These are phyloP conservation scores for Acorus calamus DNA, from an alignment of 106 monocot species.

Conservation along the genomic window DNA sequence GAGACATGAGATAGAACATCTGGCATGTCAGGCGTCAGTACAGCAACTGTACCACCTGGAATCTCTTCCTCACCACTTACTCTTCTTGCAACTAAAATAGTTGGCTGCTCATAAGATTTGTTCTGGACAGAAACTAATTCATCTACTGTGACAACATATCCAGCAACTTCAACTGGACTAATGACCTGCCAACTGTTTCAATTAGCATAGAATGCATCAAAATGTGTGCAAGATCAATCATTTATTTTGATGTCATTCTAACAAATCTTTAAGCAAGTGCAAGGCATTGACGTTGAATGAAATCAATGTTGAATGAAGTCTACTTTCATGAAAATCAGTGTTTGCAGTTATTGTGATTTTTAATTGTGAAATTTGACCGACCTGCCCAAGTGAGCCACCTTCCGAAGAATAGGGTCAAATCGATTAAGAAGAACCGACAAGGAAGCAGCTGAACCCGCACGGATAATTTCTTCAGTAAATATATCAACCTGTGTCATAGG, in stretches of 20 bases:
- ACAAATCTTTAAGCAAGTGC: too few relatives aligned
- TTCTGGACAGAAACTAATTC: conserved; percentile 77
- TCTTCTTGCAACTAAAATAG: conserved; percentile 80
- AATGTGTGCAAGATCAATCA: background rate
- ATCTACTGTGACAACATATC: conserved; percentile 66
- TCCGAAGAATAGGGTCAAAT: conserved; percentile 84
- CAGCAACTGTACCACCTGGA: conserved; percentile 91
- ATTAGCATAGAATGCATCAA: conserved; percentile 2
- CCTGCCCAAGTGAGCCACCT: conserved; percentile 88
- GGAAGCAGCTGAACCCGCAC: conserved; percentile 91
- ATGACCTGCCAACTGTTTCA: conserved; percentile 92
- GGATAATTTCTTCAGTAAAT: conserved; percentile 99
- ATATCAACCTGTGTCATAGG: conserved; percentile 36
- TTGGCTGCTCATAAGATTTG: conserved; percentile 63
- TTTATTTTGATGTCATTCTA: too few relatives aligned
- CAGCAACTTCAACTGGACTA: conserved; percentile 85
- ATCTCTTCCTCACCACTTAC: conserved; percentile 98
- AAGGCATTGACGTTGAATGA: too few relatives aligned
- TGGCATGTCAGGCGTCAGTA: conserved; percentile 96
- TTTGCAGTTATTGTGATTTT: too few relatives aligned
- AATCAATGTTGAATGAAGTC: too few relatives aligned
- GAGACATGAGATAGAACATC: conserved; percentile 98
- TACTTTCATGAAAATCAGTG: too few relatives aligned
- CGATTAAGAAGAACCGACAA: conserved; percentile 82
- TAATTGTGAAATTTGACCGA: conserved; percentile 6